Conservation (phyloP, 768 basidiomycete genomes). For the Collybiopsis confluens region DNA sequence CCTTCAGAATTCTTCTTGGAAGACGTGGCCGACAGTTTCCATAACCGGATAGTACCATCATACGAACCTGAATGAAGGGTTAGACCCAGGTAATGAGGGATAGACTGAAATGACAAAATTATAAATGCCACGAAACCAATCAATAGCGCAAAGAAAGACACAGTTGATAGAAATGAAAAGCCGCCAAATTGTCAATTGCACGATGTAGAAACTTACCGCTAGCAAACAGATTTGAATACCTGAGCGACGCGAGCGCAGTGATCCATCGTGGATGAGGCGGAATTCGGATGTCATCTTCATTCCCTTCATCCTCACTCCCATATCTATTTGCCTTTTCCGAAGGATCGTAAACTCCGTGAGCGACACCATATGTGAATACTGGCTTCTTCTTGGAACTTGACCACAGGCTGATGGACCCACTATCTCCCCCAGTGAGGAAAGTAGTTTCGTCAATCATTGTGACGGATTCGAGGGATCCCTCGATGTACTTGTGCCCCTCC, state of each 20-base stretch:
- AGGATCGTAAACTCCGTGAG: conserved; percentile 76
- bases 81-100: neutral
- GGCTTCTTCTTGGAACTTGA: conserved; percentile 93
- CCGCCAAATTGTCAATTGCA: neutral
- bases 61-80: conserved; percentile 67
- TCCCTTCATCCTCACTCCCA: neutral
- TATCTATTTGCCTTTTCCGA: neutral
- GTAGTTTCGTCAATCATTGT: conserved; percentile 94
- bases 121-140: neutral
- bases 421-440: conserved; percentile 93
- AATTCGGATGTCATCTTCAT: neutral
- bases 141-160: neutral
- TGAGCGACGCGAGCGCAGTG: conserved; percentile 74
- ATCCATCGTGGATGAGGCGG: conserved; percentile 72
- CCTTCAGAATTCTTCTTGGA: conserved; percentile 36
- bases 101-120: neutral
- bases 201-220: conserved; percentile 55
- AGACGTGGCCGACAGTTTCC: conserved; percentile 53
- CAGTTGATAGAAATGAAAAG: neutral
- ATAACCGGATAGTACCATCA: conserved; percentile 86
- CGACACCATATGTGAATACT: conserved; percentile 77
- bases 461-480: conserved; percentile 89
- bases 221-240: conserved; percentile 87
- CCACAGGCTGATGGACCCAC: conserved; percentile 91
- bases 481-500: conserved; percentile 53